phyloP scores from a whole-genome alignment of 306 rosid genomes.

The Styphnolobium japonicum region DNA sequence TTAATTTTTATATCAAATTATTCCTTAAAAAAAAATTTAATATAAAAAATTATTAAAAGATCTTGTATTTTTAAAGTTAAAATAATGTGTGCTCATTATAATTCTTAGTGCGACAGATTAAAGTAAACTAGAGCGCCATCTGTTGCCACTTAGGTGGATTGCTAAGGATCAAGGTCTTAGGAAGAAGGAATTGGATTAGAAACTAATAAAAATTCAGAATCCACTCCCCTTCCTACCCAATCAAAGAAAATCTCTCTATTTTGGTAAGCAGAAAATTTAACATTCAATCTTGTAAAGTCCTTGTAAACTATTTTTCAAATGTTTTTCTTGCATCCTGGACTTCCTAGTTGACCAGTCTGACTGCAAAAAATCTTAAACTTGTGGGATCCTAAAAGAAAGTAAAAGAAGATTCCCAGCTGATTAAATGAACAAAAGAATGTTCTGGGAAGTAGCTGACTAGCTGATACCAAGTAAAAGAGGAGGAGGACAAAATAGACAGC shows the following conservation, averaged over 20 bases:
- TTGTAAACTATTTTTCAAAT: background rate
- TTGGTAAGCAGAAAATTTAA: background rate
- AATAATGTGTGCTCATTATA: too few relatives aligned
- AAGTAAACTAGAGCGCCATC: too few relatives aligned
- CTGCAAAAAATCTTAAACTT: background rate
- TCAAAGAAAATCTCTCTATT: too few relatives aligned
- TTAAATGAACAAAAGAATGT: background rate
- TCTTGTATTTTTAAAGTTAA: too few relatives aligned
- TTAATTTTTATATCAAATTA: too few relatives aligned
- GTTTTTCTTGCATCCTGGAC: background rate
- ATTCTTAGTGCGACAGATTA: too few relatives aligned
- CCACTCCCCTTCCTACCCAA: background rate
- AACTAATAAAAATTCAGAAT: background rate
- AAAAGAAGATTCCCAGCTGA: background rate
- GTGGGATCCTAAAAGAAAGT: background rate
- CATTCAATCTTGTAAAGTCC: background rate
- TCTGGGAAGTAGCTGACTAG: background rate
- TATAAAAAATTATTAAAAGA: too few relatives aligned
- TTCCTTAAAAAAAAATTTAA: too few relatives aligned
- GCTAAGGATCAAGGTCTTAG: too few relatives aligned
- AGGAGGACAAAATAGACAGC: background rate
- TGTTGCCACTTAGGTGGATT: too few relatives aligned
- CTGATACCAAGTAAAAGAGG: background rate
- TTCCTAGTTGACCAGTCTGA: background rate
- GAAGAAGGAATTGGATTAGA: background rate